Conservation (phyloP, 352 stramenopile species). For the Phytophthora nicotianae region DNA sequence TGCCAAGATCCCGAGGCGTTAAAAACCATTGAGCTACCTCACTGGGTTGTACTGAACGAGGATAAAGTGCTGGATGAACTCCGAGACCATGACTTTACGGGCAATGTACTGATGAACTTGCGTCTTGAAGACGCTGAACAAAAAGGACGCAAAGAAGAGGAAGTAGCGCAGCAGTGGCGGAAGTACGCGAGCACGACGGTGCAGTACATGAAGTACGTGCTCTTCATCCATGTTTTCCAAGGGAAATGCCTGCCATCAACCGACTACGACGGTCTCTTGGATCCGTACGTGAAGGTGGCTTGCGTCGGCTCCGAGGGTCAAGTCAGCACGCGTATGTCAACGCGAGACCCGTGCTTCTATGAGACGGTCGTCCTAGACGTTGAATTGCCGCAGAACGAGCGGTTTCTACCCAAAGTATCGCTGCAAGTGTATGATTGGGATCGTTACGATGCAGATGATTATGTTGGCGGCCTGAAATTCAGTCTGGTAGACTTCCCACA, state of each 20-base stretch:
- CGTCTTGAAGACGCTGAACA: constrained; percentile 51
- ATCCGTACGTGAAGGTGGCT: constrained; percentile 88
- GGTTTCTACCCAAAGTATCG: constrained; percentile 73
- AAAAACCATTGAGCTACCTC: constrained; percentile 44
- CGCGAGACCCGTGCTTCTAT: constrained; percentile 85
- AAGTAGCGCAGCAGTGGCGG: constrained; percentile 56
- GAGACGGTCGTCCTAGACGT: constrained; percentile 81
- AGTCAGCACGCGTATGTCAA: constrained; percentile 64
- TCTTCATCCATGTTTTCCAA: constrained; percentile 88
- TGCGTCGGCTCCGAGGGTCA: constrained; percentile 76
- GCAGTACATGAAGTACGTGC: constrained; percentile 77
- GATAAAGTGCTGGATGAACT: constrained; percentile 83
- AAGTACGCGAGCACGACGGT: constrained; percentile 60
- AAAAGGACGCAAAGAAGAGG: constrained; percentile 29
- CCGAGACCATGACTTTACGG: constrained; percentile 82
- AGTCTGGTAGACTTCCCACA: constrained; percentile 62
- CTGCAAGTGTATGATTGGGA: constrained; percentile 83
- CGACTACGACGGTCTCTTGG: constrained; percentile 75
- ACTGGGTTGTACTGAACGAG: constrained; percentile 80
- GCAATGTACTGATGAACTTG: constrained; percentile 83
- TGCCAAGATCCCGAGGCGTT: constrained; percentile 38
- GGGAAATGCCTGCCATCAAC: constrained; percentile 69
- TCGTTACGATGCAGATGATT: constrained; percentile 75
- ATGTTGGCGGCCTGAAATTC: constrained; percentile 65
- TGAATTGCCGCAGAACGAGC: constrained; percentile 67